These are phyloP conservation scores for Periconia macrospinosa DNA, from an alignment of 2,329 filamentous ascomycete species.

Conservation along the genomic window DNA sequence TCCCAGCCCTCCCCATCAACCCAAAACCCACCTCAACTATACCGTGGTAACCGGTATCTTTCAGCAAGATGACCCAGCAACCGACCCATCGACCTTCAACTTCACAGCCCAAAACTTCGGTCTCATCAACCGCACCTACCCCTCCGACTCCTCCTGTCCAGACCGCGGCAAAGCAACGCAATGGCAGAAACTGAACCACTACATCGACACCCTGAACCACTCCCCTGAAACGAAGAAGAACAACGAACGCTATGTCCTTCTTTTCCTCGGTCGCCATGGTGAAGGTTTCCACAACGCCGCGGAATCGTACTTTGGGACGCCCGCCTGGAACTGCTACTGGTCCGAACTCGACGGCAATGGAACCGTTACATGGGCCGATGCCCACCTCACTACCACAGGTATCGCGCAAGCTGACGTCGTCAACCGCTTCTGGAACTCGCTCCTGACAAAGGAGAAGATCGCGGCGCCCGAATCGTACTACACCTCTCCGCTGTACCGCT, in stretches of 20 bases:
- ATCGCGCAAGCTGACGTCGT: conserved; percentile 60
- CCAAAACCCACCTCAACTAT: conserved; percentile 56
- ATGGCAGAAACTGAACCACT: conserved; percentile 66
- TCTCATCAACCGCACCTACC: conserved; percentile 64
- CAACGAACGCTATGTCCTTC: conserved; percentile 63
- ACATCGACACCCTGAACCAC: conserved; percentile 59
- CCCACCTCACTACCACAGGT: conserved; percentile 62
- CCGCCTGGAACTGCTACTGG: conserved; percentile 74
- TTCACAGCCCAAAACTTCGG: conserved; percentile 61
- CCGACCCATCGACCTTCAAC: conserved; percentile 57
- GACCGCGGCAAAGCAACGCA: conserved; percentile 54
- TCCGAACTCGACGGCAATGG: conserved; percentile 64
- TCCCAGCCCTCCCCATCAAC: conserved; percentile 15
- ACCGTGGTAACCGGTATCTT: conserved; percentile 65
- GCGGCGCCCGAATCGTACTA: conserved; percentile 67
- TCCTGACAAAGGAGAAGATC: conserved; percentile 55
- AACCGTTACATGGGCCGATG: conserved; percentile 65
- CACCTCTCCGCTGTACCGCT: conserved; percentile 65
- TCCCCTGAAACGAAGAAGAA: conserved; percentile 31
- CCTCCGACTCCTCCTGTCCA: conserved; percentile 50
- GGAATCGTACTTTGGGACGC: conserved; percentile 67
- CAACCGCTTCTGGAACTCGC: conserved; percentile 60
- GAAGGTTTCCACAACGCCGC: conserved; percentile 69
- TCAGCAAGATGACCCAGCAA: conserved; percentile 62
- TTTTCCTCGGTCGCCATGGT: conserved; percentile 71